Base-by-base conservation (phyloP, 140 eudicot species). In the Flaveria floridana region DNA sequence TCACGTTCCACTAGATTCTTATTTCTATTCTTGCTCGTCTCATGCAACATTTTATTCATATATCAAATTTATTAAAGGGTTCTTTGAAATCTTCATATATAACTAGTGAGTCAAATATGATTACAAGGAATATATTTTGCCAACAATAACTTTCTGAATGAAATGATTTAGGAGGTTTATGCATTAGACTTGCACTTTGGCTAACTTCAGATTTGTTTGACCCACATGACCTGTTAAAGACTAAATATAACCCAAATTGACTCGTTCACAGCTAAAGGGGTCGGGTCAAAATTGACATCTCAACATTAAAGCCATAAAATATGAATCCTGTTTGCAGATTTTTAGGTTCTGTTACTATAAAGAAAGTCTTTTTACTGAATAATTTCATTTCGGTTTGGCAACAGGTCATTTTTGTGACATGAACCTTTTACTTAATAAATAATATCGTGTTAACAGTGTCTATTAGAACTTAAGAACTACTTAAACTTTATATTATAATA, bases 321-420 rank as follows among this genome's bases (percentile, higher is more conserved):
- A n/a, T 37, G 14, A 37, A 8, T 14, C 73, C 39, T 7, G 57
- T 20, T 46, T 44, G 34, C 37, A 68, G 55, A 68, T 46, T 12
- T 66, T 68, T 18, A 20, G 57, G 73, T 44, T 68, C 41, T 4
- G 57, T 46, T 9, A 39, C 72, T 39, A 68, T 39, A 46, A 68
- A 68, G 37, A 44, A 41, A 67, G 57, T 44, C n/a, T 13, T 68
- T 68, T 47, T 68, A 47, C 41, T 68, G 19, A 39, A 56, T 37
- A 7, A 11, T 53, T 52, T 37, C 53, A 20, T 1, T 20, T 72
- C 13, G 6, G 20, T 55, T 19, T 5, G 57, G 77, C 7, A 55
- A 64, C 65, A 74, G 41, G 53, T 75, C 37, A 34, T 63, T 75
- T 59, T 75, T 30, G 37, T 75, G 65, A 64, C 26, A 46, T 18